These are phyloP conservation scores for Malus hybrid DNA, from an alignment of 331 rosid species.

Conservation along the genomic window DNA sequence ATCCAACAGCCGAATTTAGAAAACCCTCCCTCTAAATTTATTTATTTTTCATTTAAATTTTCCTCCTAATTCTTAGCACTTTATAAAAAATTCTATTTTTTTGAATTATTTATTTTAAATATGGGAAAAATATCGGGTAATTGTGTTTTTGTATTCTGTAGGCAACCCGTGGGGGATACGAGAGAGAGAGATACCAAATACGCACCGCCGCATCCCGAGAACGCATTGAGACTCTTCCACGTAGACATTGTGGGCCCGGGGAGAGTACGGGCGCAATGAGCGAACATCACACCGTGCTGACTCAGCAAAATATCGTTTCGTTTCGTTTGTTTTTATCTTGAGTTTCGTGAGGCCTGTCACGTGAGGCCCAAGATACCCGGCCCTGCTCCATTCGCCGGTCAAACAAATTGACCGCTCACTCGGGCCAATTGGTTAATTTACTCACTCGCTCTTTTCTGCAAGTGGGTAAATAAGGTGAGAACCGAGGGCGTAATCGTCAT, in stretches of 20 bases:
- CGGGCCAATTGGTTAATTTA: not conserved
- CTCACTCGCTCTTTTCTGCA: not conserved
- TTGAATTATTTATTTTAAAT: no score
- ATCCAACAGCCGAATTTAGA: slow-evolving; percentile 39
- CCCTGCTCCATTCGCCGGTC: slow-evolving; percentile 29
- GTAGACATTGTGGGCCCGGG: slow-evolving; percentile 13
- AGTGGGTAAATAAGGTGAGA: not conserved
- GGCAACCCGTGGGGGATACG: not conserved
- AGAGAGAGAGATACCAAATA: not conserved
- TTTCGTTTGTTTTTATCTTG: slow-evolving; percentile 19
- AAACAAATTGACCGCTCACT: slow-evolving; percentile 37
- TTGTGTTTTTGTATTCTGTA: slow-evolving; percentile 4
- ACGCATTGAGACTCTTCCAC: slow-evolving; percentile 31
- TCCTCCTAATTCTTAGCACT: not conserved
- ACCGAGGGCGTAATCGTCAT: slow-evolving; percentile 14
- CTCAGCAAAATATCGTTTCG: slow-evolving; percentile 12
- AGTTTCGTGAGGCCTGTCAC: slow-evolving; percentile 45
- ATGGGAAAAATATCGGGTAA: not conserved
- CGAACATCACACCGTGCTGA: slow-evolving; percentile 28
- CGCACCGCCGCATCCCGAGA: slow-evolving; percentile 46
- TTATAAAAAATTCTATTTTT: not conserved
- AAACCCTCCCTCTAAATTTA: slow-evolving; percentile 5
- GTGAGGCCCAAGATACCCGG: slow-evolving; percentile 71
- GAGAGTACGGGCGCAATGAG: slow-evolving; percentile 14
- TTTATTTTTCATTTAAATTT: not conserved